Evolutionary conservation across 2,329 filamentous ascomycete genomes (phyloP), one percentile per base, ranked within the genome.

Genomic region (Penicillium sp.): DNA sequence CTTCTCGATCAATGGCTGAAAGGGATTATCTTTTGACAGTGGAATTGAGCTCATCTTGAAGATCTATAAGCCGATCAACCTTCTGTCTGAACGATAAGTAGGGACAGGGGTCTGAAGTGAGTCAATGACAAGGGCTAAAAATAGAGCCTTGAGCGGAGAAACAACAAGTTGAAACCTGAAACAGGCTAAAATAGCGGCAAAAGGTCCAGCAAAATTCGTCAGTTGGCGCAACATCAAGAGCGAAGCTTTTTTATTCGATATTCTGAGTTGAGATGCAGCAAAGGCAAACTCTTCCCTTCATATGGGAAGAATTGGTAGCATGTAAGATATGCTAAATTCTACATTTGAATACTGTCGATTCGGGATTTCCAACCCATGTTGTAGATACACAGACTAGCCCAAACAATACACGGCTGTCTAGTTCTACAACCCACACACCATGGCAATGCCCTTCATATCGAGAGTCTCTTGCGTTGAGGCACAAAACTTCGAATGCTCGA

Each of bases 1-100:
- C 34, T 61, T 54, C 5, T 35, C 39, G 30, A 64, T 57, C 27
- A 62, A 48, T n/a, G 41, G 18, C 30, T 59, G 55, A 23, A 63
- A 61, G 3, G 58, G 60, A 46, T 64, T 63, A 36, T 65, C 60
- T 8, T 54, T 49, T 13, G 57, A 64, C 9, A 60, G 32, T 8
- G 43, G 11, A 9, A 50, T 8, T 30, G 47, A 10, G 18, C 35
- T 13, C 43, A 57, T 50, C 38, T 16, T 10, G 29, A 50, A 4
- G 3, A 30, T 3, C 32, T 7, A n/a, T 29, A 13, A 36, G 13
- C 7, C 29, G 19, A 13, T 27, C 7, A 16, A 11, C 5, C 11
- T 16, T 19, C 29, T 18, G n/a, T 18, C 35, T n/a, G 16, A 35
- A 10, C 1, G 7, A 7, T 13, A 14, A 18, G 9, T 16, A n/a